Base-by-base conservation (phyloP, 2,329 filamentous ascomycete genomes). In the Teratosphaeria viscida region DNA sequence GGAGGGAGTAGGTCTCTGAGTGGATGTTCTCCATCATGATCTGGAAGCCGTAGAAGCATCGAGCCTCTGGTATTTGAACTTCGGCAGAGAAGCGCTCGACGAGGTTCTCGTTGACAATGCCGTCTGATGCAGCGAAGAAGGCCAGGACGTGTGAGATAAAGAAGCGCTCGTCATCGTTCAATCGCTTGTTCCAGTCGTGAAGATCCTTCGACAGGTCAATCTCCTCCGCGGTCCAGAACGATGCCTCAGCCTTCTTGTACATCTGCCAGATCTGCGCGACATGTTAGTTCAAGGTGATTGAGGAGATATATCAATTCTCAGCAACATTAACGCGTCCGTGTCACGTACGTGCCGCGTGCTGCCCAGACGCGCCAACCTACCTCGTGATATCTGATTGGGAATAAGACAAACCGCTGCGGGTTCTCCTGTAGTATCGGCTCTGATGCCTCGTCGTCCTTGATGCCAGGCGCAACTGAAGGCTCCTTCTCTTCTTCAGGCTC, bases 11-110 rank as follows among this genome's bases (percentile, higher is more conserved):
- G 58, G 94, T 99, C 81, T 99, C 94, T 16, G 94, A 96, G 84
- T 99, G 94, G 72, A 99, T 96, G 81, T 99, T 99, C 83, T 99
- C 94, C 90, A 99, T 97, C 94, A 99, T 99, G 81, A 97, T 97
- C 81, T 99, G 94, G 85, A 99, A 99, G 65, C 94, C 94, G 77
- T 99, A 99, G 84, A 99, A 99, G 86, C 94, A 99, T 71, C 94
- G 91, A 65, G 94, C 94, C 79, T 99, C 94, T 11, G 94, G 92
- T 61, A 97, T 86, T 79, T 99, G 94, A 34, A 99, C 92, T 78
- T 99, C 94, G 66, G 85, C 87, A 71, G 90, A 95, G 85, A 99
- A 99, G 64, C 94, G 90, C 84, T 97, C 92, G 62, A 99, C 86
- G 27, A 99, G 83, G 82, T 99, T 99, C 84, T 99, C 94, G 75